Percentiles rank a stretch among this genome's conserved stretches.
These are phyloP conservation scores for Chimonanthus praecox DNA, from an alignment of 164 flowering plant species.

Conservation along the genomic window DNA sequence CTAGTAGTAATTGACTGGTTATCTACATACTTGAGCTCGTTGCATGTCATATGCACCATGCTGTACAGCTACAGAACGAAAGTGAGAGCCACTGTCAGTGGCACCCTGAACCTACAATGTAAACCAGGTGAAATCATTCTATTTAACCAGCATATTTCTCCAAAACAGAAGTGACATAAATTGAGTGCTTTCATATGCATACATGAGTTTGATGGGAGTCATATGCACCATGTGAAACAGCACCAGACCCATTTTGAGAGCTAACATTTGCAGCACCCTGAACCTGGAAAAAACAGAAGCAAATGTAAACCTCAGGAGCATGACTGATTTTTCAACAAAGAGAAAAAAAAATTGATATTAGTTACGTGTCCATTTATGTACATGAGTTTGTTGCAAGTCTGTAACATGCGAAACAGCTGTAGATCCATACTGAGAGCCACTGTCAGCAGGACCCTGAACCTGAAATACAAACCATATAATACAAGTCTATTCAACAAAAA, in stretches of 20 bases:
- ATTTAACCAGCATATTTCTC: too few species aligned
- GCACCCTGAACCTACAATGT: constrained; percentile 22
- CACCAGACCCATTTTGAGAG: constrained; percentile 16
- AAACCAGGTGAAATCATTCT: background rate
- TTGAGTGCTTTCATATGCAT: constrained; percentile 10
- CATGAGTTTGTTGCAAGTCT: constrained; percentile 20
- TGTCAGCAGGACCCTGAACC: constrained; percentile 22
- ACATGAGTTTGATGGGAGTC: background rate
- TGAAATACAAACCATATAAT: constrained; percentile 12
- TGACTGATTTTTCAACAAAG: background rate
- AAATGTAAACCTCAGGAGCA: background rate
- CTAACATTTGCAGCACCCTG: constrained; percentile 18
- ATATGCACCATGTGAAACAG: constrained; percentile 9
- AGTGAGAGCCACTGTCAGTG: constrained; percentile 16
- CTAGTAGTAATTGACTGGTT: background rate
- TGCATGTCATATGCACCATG: constrained; percentile 1
- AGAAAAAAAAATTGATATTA: too few species aligned
- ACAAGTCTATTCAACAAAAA: background rate
- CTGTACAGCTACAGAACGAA: constrained; percentile 14
- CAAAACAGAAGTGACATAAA: background rate
- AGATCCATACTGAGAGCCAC: constrained; percentile 15
- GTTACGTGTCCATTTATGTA: constrained; percentile 10
- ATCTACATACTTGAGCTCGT: constrained; percentile 6
- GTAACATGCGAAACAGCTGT: constrained; percentile 19
- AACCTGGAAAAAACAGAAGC: constrained; percentile 17